Evolutionary conservation across 2,329 filamentous ascomycete genomes (phyloP).

Genomic region (Alternaria angustiovoidea): DNA sequence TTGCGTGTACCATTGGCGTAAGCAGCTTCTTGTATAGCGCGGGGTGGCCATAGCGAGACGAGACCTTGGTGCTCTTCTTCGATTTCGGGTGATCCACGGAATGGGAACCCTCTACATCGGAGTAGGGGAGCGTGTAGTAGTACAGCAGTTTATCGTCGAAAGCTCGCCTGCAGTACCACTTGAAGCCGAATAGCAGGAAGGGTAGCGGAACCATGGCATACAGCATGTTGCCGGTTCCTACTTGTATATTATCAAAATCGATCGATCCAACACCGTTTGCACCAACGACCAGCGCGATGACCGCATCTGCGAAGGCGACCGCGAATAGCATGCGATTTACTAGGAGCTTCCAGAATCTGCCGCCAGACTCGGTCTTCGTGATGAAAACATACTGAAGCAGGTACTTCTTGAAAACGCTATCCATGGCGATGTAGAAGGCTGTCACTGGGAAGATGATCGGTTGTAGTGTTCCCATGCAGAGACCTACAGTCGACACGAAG

Average conservation of each 20-base stretch:
- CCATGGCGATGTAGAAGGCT: slow-evolving; percentile 85
- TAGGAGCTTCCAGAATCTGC: slow-evolving; percentile 86
- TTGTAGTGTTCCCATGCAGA: slow-evolving; percentile 84
- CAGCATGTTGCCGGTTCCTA: slow-evolving; percentile 61
- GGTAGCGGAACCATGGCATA: slow-evolving; percentile 77
- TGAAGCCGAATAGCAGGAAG: slow-evolving; percentile 81
- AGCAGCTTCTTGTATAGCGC: slow-evolving; percentile 74
- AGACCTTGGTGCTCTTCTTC: slow-evolving; percentile 67
- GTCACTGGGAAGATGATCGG: slow-evolving; percentile 86
- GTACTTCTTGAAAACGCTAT: slow-evolving; percentile 93
- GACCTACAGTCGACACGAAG: slow-evolving; percentile 86
- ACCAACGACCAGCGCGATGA: slow-evolving; percentile 80
- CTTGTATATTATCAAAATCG: slow-evolving; percentile 27
- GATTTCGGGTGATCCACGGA: slow-evolving; percentile 36
- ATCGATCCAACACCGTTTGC: slow-evolving; percentile 66
- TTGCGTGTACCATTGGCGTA: slow-evolving; percentile 87
- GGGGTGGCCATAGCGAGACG: slow-evolving; percentile 84
- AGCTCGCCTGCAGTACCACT: slow-evolving; percentile 76
- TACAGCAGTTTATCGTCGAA: slow-evolving; percentile 85
- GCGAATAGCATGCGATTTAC: slow-evolving; percentile 93
- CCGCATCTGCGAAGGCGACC: slow-evolving; percentile 76
- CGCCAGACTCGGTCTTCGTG: slow-evolving; percentile 95
- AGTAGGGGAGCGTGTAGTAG: slow-evolving; percentile 68
- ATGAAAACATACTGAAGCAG: slow-evolving; percentile 84
- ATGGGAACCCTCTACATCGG: slow-evolving; percentile 62